Evolutionary conservation across 2,329 filamentous ascomycete genomes (phyloP).

Genomic region (Fonsecaea monophora): DNA sequence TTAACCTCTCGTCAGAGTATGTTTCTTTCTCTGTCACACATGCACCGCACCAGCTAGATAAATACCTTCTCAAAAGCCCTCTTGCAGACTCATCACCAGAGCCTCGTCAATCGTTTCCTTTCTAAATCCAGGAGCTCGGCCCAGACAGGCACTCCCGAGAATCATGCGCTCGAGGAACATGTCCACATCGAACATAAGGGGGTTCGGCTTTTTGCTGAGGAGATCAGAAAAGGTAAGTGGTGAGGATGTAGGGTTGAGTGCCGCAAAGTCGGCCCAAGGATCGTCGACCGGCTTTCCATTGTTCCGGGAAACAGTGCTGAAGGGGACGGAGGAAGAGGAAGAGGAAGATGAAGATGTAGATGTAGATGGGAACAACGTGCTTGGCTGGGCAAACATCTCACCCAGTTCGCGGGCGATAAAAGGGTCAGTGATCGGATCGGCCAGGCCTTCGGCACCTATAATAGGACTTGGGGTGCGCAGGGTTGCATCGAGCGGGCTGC

Average conservation of each 20-base stretch:
- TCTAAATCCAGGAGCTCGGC: constrained; percentile 47
- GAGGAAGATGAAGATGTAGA: neutral
- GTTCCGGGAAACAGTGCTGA: neutral
- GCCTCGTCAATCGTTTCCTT: constrained; percentile 45
- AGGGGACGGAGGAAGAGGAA: neutral
- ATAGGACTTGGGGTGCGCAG: constrained; percentile 31
- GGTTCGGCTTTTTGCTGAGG: constrained; percentile 7
- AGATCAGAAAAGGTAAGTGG: constrained; percentile 16
- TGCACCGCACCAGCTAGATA: no score
- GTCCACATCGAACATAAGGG: constrained; percentile 37
- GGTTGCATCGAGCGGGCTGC: constrained; percentile 19
- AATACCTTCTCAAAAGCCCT: constrained; percentile 26
- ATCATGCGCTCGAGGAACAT: constrained; percentile 41
- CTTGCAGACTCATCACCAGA: constrained; percentile 39
- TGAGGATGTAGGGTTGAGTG: neutral
- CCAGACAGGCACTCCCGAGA: constrained; percentile 43
- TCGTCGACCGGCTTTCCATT: constrained; percentile 2
- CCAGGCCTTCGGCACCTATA: constrained; percentile 3
- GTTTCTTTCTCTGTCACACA: no score
- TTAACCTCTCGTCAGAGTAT: no score
- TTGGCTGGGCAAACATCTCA: constrained; percentile 20
- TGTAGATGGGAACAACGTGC: neutral
- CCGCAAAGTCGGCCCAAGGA: constrained; percentile 21
- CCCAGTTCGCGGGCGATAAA: constrained; percentile 20
- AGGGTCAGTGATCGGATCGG: constrained; percentile 10